Base-by-base conservation (phyloP, 1,139 yeast species). In the Nakaseomyces kungkrabaensis region DNA sequence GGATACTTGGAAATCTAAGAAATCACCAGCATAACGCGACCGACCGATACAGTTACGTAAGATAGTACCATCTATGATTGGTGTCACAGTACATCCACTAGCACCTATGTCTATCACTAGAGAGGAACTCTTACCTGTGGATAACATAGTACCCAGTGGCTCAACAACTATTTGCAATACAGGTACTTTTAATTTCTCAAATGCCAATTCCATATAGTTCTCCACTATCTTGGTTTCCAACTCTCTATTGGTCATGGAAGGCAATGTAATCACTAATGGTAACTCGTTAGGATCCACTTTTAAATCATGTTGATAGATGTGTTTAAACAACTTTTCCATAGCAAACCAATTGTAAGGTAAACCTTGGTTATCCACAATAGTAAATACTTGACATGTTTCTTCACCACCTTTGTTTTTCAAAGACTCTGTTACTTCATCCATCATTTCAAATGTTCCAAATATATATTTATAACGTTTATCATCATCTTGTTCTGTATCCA, bases 31-130 rank as follows among this genome's bases (percentile, higher is more conserved):
- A 61, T 74, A 82, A 58, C 76, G 78, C 13, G 83, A 75, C 63
- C 76, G 81, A 53, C 74, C 70, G 7, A 80, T 72, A 47, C 84
- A 81, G 59, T 81, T 82, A 53, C 73, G 70, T 50, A 82, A 76
- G 50, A 84, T 76, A 17, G 77, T 76, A 29, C 92, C 94, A 60
- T 84, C 89, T 54, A 80, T 71, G 33, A 85, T 74, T 11, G 92
- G 90, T 0, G 89, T 82, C 5, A 84, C 81, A 45, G 79, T 74
- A 26, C 81, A 73, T 3, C 76, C 75, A 25, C 80, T 71, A 1
- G 82, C 73, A 3, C 90, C 92, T 44, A 85, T 65, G 59, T 85
- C 90, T 37, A 85, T 74, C 24, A 84, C 84, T 52, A 85, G 70
- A 5, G 87, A 85, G 10, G 82, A 78, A 24, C 82, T 73, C 59